Conservation (phyloP, 345 rosid genomes). For the Bretschneidera sinensis region DNA sequence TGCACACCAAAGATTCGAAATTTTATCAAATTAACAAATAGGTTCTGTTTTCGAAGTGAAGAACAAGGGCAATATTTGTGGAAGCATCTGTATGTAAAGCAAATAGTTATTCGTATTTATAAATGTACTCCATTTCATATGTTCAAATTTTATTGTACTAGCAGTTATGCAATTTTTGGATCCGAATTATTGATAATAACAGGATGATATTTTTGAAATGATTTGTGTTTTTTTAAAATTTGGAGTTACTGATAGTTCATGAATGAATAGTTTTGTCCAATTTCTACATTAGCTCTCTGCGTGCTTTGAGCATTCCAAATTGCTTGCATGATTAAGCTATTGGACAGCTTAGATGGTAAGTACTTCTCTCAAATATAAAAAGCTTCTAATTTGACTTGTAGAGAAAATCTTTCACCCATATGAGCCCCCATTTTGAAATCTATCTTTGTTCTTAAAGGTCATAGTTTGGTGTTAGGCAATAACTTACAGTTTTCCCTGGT, state of each 20-base stretch:
- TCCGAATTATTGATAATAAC: background rate
- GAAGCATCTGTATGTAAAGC: background rate
- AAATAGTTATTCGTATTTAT: background rate
- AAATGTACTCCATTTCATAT: background rate
- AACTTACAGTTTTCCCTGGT: too few species aligned
- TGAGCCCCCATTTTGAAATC: too few species aligned
- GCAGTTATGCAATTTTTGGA: background rate
- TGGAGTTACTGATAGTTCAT: background rate
- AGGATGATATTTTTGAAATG: background rate
- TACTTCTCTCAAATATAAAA: too few species aligned
- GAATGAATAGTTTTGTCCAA: background rate
- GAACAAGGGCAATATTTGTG: background rate
- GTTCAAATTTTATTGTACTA: too few species aligned
- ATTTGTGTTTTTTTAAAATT: too few species aligned
- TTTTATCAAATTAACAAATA: too few species aligned
- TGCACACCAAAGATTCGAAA: conserved; percentile 4
- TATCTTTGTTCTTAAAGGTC: too few species aligned
- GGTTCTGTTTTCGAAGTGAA: background rate
- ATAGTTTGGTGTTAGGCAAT: too few species aligned
- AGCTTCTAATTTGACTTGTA: too few species aligned
- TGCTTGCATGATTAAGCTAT: background rate
- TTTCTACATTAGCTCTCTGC: background rate
- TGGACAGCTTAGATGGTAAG: background rate
- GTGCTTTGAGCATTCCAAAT: background rate
- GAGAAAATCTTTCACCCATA: too few species aligned